Percentiles rank a stretch among this genome's conserved stretches.
These are phyloP conservation scores for Melaleuca quinquenervia DNA, from an alignment of 345 rosid genomes.

Conservation along the genomic window DNA sequence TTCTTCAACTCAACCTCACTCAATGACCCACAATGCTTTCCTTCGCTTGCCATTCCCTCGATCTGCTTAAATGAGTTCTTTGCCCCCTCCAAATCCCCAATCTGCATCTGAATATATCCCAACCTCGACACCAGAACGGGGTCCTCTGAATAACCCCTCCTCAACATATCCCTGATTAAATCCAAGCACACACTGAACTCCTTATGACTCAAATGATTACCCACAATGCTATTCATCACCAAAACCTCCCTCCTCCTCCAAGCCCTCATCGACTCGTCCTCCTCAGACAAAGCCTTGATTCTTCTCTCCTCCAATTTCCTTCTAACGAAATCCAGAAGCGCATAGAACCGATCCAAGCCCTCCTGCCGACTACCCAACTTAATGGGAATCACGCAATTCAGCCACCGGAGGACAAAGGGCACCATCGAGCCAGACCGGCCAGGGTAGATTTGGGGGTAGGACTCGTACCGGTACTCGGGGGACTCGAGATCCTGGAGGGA, in stretches of 20 bases:
- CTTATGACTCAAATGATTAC: conserved; percentile 58
- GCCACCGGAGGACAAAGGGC: conserved; percentile 85
- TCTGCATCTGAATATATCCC: conserved; percentile 84
- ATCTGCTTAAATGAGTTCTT: conserved; percentile 43
- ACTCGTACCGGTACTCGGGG: conserved; percentile 56
- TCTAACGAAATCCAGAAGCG: conserved; percentile 56
- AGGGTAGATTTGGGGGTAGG: conserved; percentile 61
- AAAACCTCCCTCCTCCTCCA: conserved; percentile 70
- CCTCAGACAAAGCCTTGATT: neutral
- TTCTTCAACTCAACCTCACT: conserved; percentile 49
- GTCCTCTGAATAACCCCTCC: conserved; percentile 26
- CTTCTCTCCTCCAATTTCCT: conserved; percentile 23
- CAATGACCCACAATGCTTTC: conserved; percentile 14
- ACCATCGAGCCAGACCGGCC: conserved; percentile 80
- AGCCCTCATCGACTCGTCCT: conserved; percentile 20
- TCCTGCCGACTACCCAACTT: conserved; percentile 53
- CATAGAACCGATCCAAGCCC: conserved; percentile 69
- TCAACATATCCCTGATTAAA: conserved; percentile 42
- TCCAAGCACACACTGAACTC: conserved; percentile 64
- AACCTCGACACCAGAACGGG: conserved; percentile 62
- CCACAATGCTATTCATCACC: conserved; percentile 56
- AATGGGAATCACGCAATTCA: conserved; percentile 54
- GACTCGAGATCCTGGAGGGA: conserved; percentile 72
- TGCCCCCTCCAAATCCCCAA: conserved; percentile 81
- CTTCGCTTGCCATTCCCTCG: conserved; percentile 35